These are phyloP conservation scores for Balansia obtecta DNA, from an alignment of 2,329 filamentous ascomycete genomes.

Conservation along the genomic window DNA sequence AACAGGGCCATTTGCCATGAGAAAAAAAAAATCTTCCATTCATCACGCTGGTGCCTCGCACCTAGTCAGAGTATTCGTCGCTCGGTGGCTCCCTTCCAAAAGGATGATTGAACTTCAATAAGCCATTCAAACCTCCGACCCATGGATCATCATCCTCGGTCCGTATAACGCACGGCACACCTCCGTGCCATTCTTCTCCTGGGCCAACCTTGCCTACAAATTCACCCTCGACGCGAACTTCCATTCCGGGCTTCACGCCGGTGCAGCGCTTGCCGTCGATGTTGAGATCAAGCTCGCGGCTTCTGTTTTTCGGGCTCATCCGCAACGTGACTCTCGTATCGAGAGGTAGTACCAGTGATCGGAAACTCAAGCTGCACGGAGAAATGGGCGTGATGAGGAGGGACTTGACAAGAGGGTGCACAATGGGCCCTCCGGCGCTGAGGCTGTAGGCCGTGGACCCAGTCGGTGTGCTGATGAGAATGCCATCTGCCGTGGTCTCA, in stretches of 20 bases:
- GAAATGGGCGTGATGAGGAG: slow-evolving; percentile 90
- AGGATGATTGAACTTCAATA: slow-evolving; percentile 95
- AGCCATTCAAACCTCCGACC: slow-evolving; percentile 86
- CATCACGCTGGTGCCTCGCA: background rate
- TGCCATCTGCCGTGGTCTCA: slow-evolving; percentile 87
- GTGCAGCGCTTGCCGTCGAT: slow-evolving; percentile 62
- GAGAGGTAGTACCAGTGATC: slow-evolving; percentile 77
- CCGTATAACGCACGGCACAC: slow-evolving; percentile 84
- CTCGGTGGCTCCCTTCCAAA: slow-evolving; percentile 49
- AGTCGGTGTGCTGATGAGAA: slow-evolving; percentile 86
- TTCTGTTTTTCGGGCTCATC: slow-evolving; percentile 68
- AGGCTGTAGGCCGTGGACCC: slow-evolving; percentile 92
- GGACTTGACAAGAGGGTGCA: slow-evolving; percentile 83
- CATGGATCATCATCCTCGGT: slow-evolving; percentile 74
- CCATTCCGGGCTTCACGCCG: slow-evolving; percentile 61
- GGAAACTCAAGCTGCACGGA: slow-evolving; percentile 80
- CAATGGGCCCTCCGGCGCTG: slow-evolving; percentile 84
- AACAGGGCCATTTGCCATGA: too few relatives aligned
- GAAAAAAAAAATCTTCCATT: background rate
- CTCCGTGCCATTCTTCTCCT: slow-evolving; percentile 51
- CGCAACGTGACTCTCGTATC: slow-evolving; percentile 74
- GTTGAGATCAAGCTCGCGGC: slow-evolving; percentile 64
- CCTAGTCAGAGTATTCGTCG: slow-evolving; percentile 18
- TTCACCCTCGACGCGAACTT: slow-evolving; percentile 82
- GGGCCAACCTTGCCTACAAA: slow-evolving; percentile 42